These are phyloP conservation scores for Euphorbia peplus DNA, from an alignment of 345 rosid species.

Conservation along the genomic window DNA sequence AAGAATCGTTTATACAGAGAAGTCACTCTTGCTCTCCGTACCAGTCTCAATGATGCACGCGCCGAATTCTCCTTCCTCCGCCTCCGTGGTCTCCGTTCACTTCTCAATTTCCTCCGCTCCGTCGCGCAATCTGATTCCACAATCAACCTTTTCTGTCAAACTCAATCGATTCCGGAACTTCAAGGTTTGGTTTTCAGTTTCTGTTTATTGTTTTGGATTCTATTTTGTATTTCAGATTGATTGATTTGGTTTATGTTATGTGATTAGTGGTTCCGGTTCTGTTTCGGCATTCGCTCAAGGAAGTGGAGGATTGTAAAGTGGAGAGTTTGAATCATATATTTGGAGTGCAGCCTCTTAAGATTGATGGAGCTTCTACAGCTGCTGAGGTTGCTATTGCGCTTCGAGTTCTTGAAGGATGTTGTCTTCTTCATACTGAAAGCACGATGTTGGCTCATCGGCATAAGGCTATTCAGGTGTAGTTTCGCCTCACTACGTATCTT, in stretches of 20 bases:
- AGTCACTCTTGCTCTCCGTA: slow-evolving; percentile 83
- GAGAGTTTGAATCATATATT: slow-evolving; percentile 76
- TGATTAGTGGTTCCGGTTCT: slow-evolving; percentile 75
- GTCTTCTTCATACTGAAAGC: slow-evolving; percentile 83
- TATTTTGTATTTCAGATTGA: background rate
- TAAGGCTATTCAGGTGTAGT: slow-evolving; percentile 64
- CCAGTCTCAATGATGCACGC: slow-evolving; percentile 77
- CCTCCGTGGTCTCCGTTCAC: slow-evolving; percentile 75
- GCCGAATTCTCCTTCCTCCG: slow-evolving; percentile 97
- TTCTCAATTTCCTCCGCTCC: slow-evolving; percentile 78
- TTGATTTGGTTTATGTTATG: background rate
- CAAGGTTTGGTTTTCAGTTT: slow-evolving; percentile 42
- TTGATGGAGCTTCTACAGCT: slow-evolving; percentile 78
- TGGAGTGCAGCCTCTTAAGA: slow-evolving; percentile 73
- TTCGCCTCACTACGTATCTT: background rate
- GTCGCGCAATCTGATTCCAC: slow-evolving; percentile 69
- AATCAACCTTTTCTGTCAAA: slow-evolving; percentile 62
- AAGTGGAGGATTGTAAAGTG: slow-evolving; percentile 57
- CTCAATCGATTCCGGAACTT: slow-evolving; percentile 74
- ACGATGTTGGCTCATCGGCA: slow-evolving; percentile 74
- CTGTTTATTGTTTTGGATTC: background rate
- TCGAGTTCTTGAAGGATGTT: slow-evolving; percentile 90
- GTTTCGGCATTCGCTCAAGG: slow-evolving; percentile 64
- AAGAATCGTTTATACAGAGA: slow-evolving; percentile 70
- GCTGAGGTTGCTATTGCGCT: slow-evolving; percentile 83